These are phyloP conservation scores for Yamadazyma conglobata DNA, from an alignment of 1,139 yeast species.

Conservation along the genomic window DNA sequence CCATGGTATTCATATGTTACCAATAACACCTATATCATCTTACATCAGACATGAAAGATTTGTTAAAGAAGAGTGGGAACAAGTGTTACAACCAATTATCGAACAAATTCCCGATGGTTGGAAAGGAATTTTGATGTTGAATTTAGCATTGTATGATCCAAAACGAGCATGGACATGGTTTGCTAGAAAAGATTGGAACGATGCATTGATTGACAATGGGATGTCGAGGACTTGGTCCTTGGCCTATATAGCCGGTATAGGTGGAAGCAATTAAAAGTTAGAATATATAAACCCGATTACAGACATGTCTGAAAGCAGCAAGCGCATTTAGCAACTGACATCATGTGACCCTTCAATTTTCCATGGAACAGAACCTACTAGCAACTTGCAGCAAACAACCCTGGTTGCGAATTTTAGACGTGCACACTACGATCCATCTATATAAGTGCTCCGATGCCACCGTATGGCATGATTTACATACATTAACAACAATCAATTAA, in stretches of 20 bases:
- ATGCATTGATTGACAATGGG: slow-evolving; percentile 37
- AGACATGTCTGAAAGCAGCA: too few species aligned
- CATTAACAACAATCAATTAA: too few species aligned
- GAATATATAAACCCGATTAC: too few species aligned
- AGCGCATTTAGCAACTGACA: too few species aligned
- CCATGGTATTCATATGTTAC: slow-evolving; percentile 48
- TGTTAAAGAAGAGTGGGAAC: slow-evolving; percentile 45
- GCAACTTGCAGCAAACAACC: too few species aligned
- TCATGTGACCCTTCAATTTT: too few species aligned
- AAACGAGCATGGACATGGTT: slow-evolving; percentile 37
- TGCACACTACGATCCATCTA: too few species aligned
- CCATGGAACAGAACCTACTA: too few species aligned
- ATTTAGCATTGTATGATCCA: slow-evolving; percentile 37
- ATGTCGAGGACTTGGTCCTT: slow-evolving; percentile 47
- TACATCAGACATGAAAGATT: slow-evolving; percentile 33
- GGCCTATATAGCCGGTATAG: slow-evolving; percentile 38
- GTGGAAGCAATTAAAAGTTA: too few species aligned
- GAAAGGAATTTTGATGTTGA: slow-evolving; percentile 43
- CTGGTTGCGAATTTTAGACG: too few species aligned
- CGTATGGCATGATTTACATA: too few species aligned
- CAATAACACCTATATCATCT: slow-evolving; percentile 43
- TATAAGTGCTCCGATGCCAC: too few species aligned
- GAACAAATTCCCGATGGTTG: slow-evolving; percentile 44
- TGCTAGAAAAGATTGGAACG: slow-evolving; percentile 37
- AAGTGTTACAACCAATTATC: slow-evolving; percentile 27